Evolutionary conservation across 1,284 basidiomycete species (phyloP).

Genomic region (Tilletiaria anomala): DNA sequence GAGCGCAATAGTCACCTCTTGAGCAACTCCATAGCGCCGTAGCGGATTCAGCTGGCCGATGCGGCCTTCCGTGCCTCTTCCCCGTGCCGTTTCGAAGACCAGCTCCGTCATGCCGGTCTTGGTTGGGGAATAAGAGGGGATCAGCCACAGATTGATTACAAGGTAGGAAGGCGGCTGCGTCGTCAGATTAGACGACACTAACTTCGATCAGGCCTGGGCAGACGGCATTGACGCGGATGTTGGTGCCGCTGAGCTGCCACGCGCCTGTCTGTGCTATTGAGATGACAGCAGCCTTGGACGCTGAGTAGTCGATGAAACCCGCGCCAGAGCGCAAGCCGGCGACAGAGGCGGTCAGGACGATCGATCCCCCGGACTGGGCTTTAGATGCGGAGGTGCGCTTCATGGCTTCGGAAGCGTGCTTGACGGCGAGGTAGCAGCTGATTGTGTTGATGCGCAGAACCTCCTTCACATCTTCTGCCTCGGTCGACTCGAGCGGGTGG

Average conservation of each 20-base stretch:
- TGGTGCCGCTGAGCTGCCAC: conserved; percentile 64
- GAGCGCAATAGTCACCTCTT: not conserved
- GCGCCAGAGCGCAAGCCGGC: conserved; percentile 75
- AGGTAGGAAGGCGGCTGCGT: conserved; percentile 2
- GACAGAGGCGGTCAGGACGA: conserved; percentile 83
- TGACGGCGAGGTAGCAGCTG: conserved; percentile 79
- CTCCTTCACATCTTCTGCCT: conserved; percentile 57
- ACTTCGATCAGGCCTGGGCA: conserved; percentile 75
- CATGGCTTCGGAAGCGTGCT: conserved; percentile 72
- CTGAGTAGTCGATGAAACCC: conserved; percentile 63
- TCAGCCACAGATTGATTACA: too few species aligned
- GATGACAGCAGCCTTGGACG: conserved; percentile 44
- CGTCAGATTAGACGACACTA: too few species aligned
- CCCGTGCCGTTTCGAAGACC: conserved; percentile 61
- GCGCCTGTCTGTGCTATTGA: conserved; percentile 66
- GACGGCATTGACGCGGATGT: conserved; percentile 75
- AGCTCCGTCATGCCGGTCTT: conserved; percentile 61
- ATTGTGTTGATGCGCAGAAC: conserved; percentile 57
- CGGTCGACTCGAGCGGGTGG: conserved; percentile 48
- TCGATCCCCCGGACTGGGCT: conserved; percentile 57
- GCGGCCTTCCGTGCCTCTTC: conserved; percentile 56
- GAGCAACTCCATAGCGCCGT: conserved; percentile 31
- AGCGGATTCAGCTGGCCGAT: conserved; percentile 76
- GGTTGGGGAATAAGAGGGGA: conserved; percentile 7
- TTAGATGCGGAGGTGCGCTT: conserved; percentile 47